A percentile compares a stretch with the other conserved stretches of the same genome.
These are phyloP conservation scores for Aspergillus biplanus DNA, from an alignment of 495 filamentous ascomycete genomes.

Conservation along the genomic window DNA sequence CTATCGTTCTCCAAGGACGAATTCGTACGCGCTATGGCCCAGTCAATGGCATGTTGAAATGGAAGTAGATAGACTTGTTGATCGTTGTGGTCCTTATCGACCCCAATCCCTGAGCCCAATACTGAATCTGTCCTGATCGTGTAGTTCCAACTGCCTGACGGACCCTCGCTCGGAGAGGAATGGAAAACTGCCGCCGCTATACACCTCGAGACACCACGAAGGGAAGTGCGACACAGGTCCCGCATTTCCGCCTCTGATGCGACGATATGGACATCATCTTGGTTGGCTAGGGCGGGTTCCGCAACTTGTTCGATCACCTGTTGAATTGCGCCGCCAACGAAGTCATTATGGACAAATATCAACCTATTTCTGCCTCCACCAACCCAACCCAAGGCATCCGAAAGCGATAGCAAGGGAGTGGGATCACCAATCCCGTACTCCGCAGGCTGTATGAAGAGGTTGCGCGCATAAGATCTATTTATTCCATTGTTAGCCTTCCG, in stretches of 20 bases:
- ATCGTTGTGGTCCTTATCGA: constrained; percentile 63
- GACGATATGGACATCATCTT: constrained; percentile 59
- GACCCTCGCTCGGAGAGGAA: constrained; percentile 70
- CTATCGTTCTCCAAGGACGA: constrained; percentile 37
- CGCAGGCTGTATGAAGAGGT: constrained; percentile 69
- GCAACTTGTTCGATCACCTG: constrained; percentile 66
- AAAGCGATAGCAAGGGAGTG: constrained; percentile 60
- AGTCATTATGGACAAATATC: constrained; percentile 80
- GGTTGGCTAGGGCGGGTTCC: constrained; percentile 50
- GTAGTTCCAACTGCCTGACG: constrained; percentile 77
- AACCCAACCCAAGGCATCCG: constrained; percentile 57
- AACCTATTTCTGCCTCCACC: constrained; percentile 60
- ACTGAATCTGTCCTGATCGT: constrained; percentile 73
- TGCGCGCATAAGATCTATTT: constrained; percentile 59
- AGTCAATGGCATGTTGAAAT: constrained; percentile 75
- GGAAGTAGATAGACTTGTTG: constrained; percentile 75
- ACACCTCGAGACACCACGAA: constrained; percentile 73
- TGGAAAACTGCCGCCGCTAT: constrained; percentile 77
- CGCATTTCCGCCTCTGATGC: constrained; percentile 57
- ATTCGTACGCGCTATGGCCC: constrained; percentile 63
- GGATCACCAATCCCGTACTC: constrained; percentile 66
- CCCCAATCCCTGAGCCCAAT: constrained; percentile 62
- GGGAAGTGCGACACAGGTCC: constrained; percentile 62
- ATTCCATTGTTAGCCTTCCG: no score
- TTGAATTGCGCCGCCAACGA: constrained; percentile 70